Evolutionary conservation across 192 early-diverging fungal species (phyloP).

Genomic region (Martensiomyces pterosporus): DNA sequence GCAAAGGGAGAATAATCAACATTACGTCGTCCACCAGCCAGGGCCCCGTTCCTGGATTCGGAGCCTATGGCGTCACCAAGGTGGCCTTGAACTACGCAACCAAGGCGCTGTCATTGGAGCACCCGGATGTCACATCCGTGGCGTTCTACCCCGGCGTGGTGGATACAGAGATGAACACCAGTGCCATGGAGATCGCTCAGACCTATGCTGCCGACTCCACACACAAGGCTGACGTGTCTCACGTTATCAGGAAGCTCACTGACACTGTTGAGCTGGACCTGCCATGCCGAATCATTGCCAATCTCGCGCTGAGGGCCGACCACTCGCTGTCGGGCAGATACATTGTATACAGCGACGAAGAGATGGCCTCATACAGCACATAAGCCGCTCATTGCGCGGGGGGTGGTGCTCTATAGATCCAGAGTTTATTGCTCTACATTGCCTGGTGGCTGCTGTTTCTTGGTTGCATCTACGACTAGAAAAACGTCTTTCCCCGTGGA

Average conservation of each 20-base stretch:
- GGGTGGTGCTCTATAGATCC: no score
- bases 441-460: no score
- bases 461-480: not conserved
- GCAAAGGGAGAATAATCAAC: slow-evolving; percentile 18
- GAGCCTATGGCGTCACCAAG: slow-evolving; percentile 57
- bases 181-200: slow-evolving; percentile 5
- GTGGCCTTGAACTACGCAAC: slow-evolving; percentile 72
- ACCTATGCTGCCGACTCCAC: slow-evolving; percentile 1
- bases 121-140: slow-evolving; percentile 62
- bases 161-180: slow-evolving; percentile 68
- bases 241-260: slow-evolving; percentile 11
- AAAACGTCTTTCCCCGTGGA: slow-evolving; percentile 8
- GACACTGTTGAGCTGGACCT: slow-evolving; percentile 9
- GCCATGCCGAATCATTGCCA: slow-evolving; percentile 32
- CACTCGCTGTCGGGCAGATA: slow-evolving; percentile 23
- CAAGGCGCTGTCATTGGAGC: slow-evolving; percentile 60
- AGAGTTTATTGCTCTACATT: no score
- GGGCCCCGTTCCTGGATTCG: slow-evolving; percentile 25
- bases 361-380: slow-evolving; percentile 17
- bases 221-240: slow-evolving; percentile 2
- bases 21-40: slow-evolving; percentile 39
- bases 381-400: not conserved
- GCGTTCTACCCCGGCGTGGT: slow-evolving; percentile 84
- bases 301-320: slow-evolving; percentile 26
- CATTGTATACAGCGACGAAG: slow-evolving; percentile 12